Conservation (phyloP, 768 basidiomycete species). For the Hortiboletus campestris region DNA sequence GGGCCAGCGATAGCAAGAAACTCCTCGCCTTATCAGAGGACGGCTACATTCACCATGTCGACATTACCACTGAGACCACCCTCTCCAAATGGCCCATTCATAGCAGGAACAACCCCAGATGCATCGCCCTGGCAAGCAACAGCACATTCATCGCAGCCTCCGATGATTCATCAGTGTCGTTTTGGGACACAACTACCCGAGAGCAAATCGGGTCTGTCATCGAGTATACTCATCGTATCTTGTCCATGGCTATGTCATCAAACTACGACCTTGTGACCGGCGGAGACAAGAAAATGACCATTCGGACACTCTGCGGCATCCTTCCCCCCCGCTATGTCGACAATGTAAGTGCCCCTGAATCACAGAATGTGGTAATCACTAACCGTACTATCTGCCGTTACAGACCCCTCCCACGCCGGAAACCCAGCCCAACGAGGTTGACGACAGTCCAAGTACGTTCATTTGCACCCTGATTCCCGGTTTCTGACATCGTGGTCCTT, state of each 20-base stretch:
- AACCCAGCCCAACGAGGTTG: no score
- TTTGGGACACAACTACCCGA: conserved; percentile 4
- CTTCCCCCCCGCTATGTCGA: neutral
- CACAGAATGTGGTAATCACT: no score
- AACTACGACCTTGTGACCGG: neutral
- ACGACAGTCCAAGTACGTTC: neutral
- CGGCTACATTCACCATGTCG: neutral
- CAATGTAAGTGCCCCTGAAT: neutral
- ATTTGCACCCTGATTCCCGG: neutral
- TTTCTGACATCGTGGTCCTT: no score
- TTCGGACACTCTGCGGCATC: neutral
- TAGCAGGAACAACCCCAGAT: neutral
- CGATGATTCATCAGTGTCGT: neutral
- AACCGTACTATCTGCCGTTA: no score
- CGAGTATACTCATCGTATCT: neutral
- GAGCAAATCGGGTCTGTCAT: neutral
- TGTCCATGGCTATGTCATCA: neutral
- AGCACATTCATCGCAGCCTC: neutral
- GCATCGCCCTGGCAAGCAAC: neutral
- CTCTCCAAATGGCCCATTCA: neutral
- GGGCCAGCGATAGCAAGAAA: neutral
- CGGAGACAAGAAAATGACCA: neutral
- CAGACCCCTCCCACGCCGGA: no score
- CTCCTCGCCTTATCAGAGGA: neutral
- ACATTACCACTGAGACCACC: neutral